Percentiles rank a stretch among this genome's conserved stretches.
Conservation (phyloP, 1,284 basidiomycete species). For the Meira miltonrushii region DNA sequence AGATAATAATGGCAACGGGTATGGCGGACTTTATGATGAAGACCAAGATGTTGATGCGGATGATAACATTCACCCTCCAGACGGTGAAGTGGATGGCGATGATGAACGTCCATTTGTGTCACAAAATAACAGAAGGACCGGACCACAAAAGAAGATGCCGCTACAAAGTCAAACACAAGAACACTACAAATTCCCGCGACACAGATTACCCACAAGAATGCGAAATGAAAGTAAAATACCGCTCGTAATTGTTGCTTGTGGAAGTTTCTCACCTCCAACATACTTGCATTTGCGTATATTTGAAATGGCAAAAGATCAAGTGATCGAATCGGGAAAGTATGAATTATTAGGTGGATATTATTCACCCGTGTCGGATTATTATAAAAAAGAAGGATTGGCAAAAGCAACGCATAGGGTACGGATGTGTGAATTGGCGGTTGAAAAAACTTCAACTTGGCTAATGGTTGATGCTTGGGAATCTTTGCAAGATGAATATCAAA, state of each 20-base stretch:
- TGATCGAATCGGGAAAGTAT: slow-evolving; percentile 83
- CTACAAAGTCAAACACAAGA: slow-evolving; percentile 19
- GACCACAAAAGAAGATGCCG: slow-evolving; percentile 2
- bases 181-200: slow-evolving; percentile 46
- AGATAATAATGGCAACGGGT: slow-evolving; percentile 1
- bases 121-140: not conserved
- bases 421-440: slow-evolving; percentile 53
- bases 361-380: slow-evolving; percentile 66
- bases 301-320: slow-evolving; percentile 94
- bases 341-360: slow-evolving; percentile 91
- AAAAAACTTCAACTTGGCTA: slow-evolving; percentile 52
- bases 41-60: slow-evolving; percentile 12
- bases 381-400: slow-evolving; percentile 50
- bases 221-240: slow-evolving; percentile 47
- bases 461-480: slow-evolving; percentile 99
- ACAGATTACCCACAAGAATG: slow-evolving; percentile 46
- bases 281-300: slow-evolving; percentile 76
- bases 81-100: slow-evolving; percentile 20
- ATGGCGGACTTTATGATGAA: slow-evolving; percentile 1
- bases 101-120: slow-evolving; percentile 4
- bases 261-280: slow-evolving; percentile 59
- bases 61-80: slow-evolving; percentile 7
- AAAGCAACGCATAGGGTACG: slow-evolving; percentile 49
- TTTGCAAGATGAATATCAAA: slow-evolving; percentile 79
- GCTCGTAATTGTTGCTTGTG: slow-evolving; percentile 57